Conservation (phyloP, 192 early-diverging fungal genomes). For the Dissophora globulifera region DNA sequence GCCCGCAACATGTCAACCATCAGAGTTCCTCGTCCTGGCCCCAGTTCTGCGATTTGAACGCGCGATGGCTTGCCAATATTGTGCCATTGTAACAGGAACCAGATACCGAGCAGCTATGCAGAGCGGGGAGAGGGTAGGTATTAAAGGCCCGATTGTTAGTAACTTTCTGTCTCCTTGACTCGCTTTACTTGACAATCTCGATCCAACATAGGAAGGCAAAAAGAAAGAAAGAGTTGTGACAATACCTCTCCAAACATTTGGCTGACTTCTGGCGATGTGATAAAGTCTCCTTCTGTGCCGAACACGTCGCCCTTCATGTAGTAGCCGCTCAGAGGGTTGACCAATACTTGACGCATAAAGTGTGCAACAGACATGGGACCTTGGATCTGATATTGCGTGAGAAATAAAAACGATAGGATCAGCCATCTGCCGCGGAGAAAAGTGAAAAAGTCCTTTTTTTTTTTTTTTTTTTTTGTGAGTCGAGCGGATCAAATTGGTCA, state of each 20-base stretch:
- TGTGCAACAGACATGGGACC: constrained; percentile 84
- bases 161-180: too few relatives aligned
- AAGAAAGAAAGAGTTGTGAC: neutral
- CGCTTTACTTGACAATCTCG: too few relatives aligned
- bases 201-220: too few relatives aligned
- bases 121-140: too few relatives aligned
- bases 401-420: too few relatives aligned
- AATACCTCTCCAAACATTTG: constrained; percentile 97
- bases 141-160: too few relatives aligned
- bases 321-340: constrained; percentile 91
- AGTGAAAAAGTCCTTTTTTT: too few relatives aligned
- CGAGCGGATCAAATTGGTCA: neutral
- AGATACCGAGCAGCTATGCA: constrained; percentile 80
- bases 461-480: neutral
- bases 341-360: constrained; percentile 90
- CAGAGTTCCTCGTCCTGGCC: constrained; percentile 94
- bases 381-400: constrained; percentile 57
- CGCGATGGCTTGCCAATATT: constrained; percentile 68
- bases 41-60: constrained; percentile 79
- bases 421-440: too few relatives aligned
- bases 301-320: constrained; percentile 94
- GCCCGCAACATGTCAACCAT: constrained; percentile 91
- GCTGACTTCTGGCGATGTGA: constrained; percentile 96
- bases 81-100: constrained; percentile 89
- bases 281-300: constrained; percentile 92